phyloP scores from a whole-genome alignment of 345 rosid genomes.

The Syzygium jambos region DNA sequence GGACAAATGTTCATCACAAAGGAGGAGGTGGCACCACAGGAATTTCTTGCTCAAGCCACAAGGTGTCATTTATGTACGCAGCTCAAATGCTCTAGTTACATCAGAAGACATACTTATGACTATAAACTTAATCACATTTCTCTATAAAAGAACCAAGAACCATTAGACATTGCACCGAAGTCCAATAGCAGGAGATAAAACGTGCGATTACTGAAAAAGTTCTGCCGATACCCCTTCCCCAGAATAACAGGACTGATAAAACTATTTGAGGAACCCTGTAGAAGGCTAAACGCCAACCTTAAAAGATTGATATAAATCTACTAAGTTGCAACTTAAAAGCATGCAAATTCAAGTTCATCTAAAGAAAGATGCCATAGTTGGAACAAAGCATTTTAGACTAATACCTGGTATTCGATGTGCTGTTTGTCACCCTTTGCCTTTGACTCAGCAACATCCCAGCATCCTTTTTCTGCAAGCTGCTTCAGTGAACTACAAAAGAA shows the following conservation, averaged over 20 bases:
- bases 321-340: neutral
- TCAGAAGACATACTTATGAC: neutral
- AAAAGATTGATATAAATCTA: neutral
- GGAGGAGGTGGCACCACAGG: neutral
- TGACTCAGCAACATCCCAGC: conserved; percentile 90
- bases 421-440: conserved; percentile 59
- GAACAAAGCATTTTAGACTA: conserved; percentile 4
- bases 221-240: neutral
- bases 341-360: neutral
- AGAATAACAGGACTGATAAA: neutral
- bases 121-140: neutral
- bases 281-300: neutral
- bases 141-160: neutral
- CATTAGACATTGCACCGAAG: neutral
- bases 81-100: neutral
- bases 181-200: neutral
- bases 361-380: neutral
- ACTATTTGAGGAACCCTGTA: neutral
- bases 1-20: neutral
- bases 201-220: neutral
- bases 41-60: neutral
- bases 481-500: conserved; percentile 50
- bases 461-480: conserved; percentile 76
- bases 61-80: neutral
- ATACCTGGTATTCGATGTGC: conserved; percentile 72